Percentiles rank a stretch among this genome's conserved stretches.
Evolutionary conservation across 1,139 yeast species (phyloP).

Genomic region (Suhomyces yuchorum): DNA sequence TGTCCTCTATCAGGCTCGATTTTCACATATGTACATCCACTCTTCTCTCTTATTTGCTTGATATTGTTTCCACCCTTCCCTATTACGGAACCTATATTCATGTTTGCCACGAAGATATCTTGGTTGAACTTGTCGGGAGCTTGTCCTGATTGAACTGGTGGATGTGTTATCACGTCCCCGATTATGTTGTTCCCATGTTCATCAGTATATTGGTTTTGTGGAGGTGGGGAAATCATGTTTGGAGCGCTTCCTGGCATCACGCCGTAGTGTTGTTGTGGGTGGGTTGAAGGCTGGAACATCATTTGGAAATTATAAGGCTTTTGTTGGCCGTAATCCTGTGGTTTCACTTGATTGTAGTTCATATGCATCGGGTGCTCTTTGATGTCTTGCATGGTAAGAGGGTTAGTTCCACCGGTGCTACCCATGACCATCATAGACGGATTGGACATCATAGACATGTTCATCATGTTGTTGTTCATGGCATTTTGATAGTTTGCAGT

Average conservation of each 20-base stretch:
- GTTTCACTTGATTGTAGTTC: constrained; percentile 18
- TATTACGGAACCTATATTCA: constrained; percentile 79
- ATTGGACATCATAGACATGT: constrained; percentile 23
- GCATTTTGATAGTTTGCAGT: constrained; percentile 55
- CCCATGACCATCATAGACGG: constrained; percentile 24
- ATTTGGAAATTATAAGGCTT: constrained; percentile 41
- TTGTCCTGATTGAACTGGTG: constrained; percentile 41
- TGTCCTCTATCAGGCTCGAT: constrained; percentile 58
- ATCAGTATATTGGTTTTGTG: constrained; percentile 44
- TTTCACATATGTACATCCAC: constrained; percentile 73
- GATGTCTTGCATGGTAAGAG: constrained; percentile 21
- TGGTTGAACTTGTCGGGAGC: constrained; percentile 56
- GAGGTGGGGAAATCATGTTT: constrained; percentile 26
- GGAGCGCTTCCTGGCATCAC: constrained; percentile 19
- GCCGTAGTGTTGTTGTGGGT: constrained; percentile 39
- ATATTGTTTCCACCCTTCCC: constrained; percentile 87
- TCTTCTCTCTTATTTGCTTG: constrained; percentile 72
- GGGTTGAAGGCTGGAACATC: constrained; percentile 47
- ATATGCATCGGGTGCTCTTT: constrained; percentile 21
- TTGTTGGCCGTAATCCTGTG: constrained; percentile 18
- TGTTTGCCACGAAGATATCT: constrained; percentile 75
- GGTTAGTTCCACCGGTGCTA: constrained; percentile 15
- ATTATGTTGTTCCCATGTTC: constrained; percentile 49
- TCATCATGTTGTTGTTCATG: constrained; percentile 22
- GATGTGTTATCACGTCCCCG: constrained; percentile 48